Evolutionary conservation across 371 early-diverging fungal genomes (phyloP).

Genomic region (Apophysomyces trapeziformis): DNA sequence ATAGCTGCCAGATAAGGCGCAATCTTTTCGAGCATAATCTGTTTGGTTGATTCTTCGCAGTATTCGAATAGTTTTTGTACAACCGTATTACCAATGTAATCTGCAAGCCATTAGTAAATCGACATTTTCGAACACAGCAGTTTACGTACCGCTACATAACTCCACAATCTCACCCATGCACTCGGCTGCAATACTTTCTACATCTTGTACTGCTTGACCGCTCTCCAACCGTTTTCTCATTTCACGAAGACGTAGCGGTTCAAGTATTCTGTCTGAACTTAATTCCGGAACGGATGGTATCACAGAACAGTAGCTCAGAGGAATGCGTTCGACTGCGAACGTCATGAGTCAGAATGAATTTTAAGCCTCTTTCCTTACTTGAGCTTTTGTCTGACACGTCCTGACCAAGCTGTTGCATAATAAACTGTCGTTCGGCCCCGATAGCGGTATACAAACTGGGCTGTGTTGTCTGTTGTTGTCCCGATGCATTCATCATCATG

Average conservation of each 20-base stretch:
- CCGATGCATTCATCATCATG: conserved; percentile 39
- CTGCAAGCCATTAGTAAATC: conserved; percentile 48
- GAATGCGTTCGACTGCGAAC: conserved; percentile 24
- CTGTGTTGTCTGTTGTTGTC: conserved; percentile 15
- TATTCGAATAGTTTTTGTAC: conserved; percentile 79
- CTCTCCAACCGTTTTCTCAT: conserved; percentile 85
- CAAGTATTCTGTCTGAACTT: conserved; percentile 66
- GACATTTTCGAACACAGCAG: background rate
- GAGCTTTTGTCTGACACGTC: conserved; percentile 21
- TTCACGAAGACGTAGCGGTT: conserved; percentile 84
- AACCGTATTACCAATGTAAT: conserved; percentile 87
- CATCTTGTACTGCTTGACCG: conserved; percentile 40
- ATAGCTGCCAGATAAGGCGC: conserved; percentile 75
- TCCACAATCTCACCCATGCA: conserved; percentile 53
- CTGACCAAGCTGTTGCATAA: conserved; percentile 43
- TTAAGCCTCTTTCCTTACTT: conserved; percentile 17
- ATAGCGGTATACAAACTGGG: conserved; percentile 37
- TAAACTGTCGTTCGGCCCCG: conserved; percentile 37
- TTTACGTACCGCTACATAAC: conserved; percentile 40
- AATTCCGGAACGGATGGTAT: conserved; percentile 78
- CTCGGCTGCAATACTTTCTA: conserved; percentile 71
- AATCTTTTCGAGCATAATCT: conserved; percentile 49
- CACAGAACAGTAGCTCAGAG: conserved; percentile 59
- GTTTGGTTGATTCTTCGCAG: conserved; percentile 51
- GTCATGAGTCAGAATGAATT: background rate